Evolutionary conservation across 1,139 yeast genomes (phyloP).

Genomic region (Candida tetrigidarum): DNA sequence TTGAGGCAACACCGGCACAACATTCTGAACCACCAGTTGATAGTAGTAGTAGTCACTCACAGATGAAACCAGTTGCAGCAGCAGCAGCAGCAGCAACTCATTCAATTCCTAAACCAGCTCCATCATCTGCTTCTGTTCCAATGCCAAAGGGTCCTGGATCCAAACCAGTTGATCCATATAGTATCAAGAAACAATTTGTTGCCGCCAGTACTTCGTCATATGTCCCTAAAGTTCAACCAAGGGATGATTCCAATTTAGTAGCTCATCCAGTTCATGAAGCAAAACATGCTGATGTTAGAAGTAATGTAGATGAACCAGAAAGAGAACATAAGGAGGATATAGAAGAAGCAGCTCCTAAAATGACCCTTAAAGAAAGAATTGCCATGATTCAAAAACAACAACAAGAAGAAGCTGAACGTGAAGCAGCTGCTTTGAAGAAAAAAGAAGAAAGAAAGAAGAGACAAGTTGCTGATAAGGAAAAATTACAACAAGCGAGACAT

Average conservation of each 20-base stretch:
- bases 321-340: constrained; percentile 15
- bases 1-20: background rate
- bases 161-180: constrained; percentile 44
- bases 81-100: constrained; percentile 10
- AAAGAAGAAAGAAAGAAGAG: constrained; percentile 59
- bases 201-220: constrained; percentile 49
- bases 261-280: constrained; percentile 34
- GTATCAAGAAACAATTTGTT: constrained; percentile 46
- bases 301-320: constrained; percentile 19
- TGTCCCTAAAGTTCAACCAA: constrained; percentile 47
- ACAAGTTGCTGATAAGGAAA: constrained; percentile 26
- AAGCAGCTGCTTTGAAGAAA: constrained; percentile 61
- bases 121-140: constrained; percentile 1
- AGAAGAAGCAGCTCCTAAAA: constrained; percentile 65
- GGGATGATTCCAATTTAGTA: constrained; percentile 41
- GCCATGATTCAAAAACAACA: constrained; percentile 82
- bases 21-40: constrained; percentile 10
- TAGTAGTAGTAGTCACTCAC: constrained; percentile 9
- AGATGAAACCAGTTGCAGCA: too few species aligned
- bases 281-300: constrained; percentile 27
- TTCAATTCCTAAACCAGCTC: constrained; percentile 3
- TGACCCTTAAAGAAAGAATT: constrained; percentile 87
- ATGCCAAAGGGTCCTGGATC: constrained; percentile 33
- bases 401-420: constrained; percentile 77
- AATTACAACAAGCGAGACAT: constrained; percentile 17